phyloP scores from a whole-genome alignment of 2,329 filamentous ascomycete genomes.

The Sclerotinia glacialis region DNA sequence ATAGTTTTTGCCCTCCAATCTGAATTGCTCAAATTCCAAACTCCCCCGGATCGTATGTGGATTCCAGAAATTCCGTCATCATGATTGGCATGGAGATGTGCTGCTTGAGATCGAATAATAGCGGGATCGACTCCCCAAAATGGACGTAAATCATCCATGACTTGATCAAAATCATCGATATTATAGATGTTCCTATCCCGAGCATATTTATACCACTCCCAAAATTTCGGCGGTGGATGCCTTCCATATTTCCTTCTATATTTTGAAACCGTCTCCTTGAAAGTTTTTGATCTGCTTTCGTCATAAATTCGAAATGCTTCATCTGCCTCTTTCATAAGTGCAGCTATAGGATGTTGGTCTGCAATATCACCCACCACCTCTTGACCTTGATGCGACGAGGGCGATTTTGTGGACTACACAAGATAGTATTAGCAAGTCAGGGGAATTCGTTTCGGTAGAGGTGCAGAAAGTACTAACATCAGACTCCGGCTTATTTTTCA shows the following conservation, averaged over 20 bases:
- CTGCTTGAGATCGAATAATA: conserved; percentile 44
- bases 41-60: conserved; percentile 38
- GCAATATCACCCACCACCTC: conserved; percentile 25
- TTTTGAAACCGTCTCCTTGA: conserved; percentile 52
- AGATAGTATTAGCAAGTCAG: neutral
- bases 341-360: conserved; percentile 38
- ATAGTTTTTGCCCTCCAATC: conserved; percentile 46
- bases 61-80: conserved; percentile 33
- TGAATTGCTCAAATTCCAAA: conserved; percentile 39
- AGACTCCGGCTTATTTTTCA: conserved; percentile 10
- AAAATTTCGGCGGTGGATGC: conserved; percentile 63
- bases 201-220: conserved; percentile 57
- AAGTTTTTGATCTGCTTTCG: conserved; percentile 44
- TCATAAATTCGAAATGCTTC: conserved; percentile 36
- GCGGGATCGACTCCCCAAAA: conserved; percentile 51
- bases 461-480: conserved; percentile 27
- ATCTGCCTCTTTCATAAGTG: conserved; percentile 39
- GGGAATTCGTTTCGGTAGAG: neutral
- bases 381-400: conserved; percentile 32
- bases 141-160: conserved; percentile 60
- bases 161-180: conserved; percentile 62
- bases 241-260: conserved; percentile 57
- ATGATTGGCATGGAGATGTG: conserved; percentile 39
- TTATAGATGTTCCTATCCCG: conserved; percentile 51
- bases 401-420: conserved; percentile 32